Base-by-base conservation (phyloP, 345 rosid species). In the Populus deltoides region DNA sequence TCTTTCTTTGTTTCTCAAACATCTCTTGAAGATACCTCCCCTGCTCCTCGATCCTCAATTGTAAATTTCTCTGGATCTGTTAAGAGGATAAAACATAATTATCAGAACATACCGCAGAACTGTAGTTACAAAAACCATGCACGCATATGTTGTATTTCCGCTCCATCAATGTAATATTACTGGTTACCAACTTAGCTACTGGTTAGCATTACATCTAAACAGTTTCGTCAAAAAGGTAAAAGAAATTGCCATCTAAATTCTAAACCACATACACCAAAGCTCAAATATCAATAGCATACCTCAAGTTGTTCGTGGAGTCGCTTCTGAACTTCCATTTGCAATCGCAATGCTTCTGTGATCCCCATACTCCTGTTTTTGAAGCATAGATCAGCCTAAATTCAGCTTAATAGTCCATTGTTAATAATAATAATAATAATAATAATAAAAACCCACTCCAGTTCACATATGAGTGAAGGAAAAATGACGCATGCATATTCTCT, bases 281-380 rank as follows among this genome's bases (percentile, higher is more conserved):
- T 82, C 13, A 15, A 79, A 75, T 67, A 24, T 22, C 36, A 72
- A 55, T 49, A 65, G 66, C 75, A 79, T 80, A 92, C 98, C 97
- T 94, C 98, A 77, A 92, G 97, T 81, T 94, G 98, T 85, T 92
- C 98, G 49, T 94, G 98, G 74, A 94, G 97, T 71, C 70, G 92
- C 88, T 92, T 94, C 83, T 94, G 98, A 81, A 94, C 97, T 85
- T 92, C 91, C 93, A 94, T 88, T 86, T 94, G 98, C 88, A 94
- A 71, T 68, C 92, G 85, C 85, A 94, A 82, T 53, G 98, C 94
- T 89, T 92, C 97, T 25, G 94, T 90, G 77, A 91, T 84, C 71
- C 88, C 89, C 69, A 85, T 82, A 78, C 86, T 86, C 86, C 93
- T 91, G 89, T 68, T 39, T 71, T 65, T 15, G 25, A 81, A 62